Conservation (phyloP, 495 filamentous ascomycete genomes). For the Pseudomonodictys pantanalensis region DNA sequence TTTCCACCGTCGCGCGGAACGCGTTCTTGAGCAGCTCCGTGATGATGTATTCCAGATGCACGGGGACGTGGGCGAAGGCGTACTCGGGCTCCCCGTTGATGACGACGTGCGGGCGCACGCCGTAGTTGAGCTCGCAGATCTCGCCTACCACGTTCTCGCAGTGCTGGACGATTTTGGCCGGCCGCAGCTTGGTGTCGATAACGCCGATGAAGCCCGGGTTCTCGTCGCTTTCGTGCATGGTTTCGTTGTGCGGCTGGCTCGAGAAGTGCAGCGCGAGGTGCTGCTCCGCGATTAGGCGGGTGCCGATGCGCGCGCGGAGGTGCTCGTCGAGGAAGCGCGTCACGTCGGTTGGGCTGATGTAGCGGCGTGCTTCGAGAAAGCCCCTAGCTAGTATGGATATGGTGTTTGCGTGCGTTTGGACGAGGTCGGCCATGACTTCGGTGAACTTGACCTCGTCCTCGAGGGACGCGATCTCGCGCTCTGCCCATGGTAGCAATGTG, state of each 20-base stretch:
- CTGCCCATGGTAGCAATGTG: constrained; percentile 79
- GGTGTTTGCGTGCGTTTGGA: constrained; percentile 88
- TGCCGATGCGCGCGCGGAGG: constrained; percentile 89
- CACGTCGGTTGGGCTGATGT: constrained; percentile 75
- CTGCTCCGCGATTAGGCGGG: constrained; percentile 90
- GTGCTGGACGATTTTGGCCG: constrained; percentile 70
- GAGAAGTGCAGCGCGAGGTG: constrained; percentile 91
- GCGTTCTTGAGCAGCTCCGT: constrained; percentile 96
- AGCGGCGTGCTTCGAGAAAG: constrained; percentile 86
- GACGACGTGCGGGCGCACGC: constrained; percentile 74
- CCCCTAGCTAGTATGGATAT: constrained; percentile 89
- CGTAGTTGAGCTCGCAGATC: constrained; percentile 95
- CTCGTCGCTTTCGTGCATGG: constrained; percentile 44
- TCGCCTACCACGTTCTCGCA: constrained; percentile 90
- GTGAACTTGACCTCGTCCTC: constrained; percentile 90
- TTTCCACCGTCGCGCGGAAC: constrained; percentile 88
- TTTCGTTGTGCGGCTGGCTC: constrained; percentile 64
- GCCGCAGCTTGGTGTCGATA: constrained; percentile 87
- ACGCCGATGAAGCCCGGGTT: constrained; percentile 80
- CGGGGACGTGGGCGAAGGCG: constrained; percentile 84
- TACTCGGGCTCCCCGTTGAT: constrained; percentile 81
- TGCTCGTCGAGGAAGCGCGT: constrained; percentile 92
- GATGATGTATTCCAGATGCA: constrained; percentile 94
- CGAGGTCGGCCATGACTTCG: constrained; percentile 85
- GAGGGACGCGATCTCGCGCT: constrained; percentile 70